Evolutionary conservation across 192 early-diverging fungal species (phyloP).

Genomic region (Dissophora ornata): DNA sequence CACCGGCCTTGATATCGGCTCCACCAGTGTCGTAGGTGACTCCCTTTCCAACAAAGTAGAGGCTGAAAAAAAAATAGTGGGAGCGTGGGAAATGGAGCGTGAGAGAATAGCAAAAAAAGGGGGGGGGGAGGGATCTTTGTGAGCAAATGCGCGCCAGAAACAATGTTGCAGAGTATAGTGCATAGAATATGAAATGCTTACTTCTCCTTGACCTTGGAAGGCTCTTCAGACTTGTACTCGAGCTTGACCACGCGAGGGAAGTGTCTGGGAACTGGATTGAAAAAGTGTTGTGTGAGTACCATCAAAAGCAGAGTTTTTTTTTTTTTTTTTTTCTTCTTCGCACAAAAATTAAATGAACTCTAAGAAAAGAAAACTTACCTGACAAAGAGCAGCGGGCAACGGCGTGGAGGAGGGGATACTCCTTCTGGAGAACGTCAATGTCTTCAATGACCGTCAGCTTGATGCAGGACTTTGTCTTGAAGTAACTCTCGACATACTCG

Average conservation of each 20-base stretch:
- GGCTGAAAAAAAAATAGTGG: slow-evolving; percentile 47
- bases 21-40: slow-evolving; percentile 94
- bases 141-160: too few relatives aligned
- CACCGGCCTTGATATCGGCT: slow-evolving; percentile 85
- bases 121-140: too few relatives aligned
- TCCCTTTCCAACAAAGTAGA: slow-evolving; percentile 91
- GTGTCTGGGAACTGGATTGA: slow-evolving; percentile 66
- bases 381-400: slow-evolving; percentile 77
- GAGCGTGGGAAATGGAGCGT: neutral
- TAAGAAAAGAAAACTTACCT: slow-evolving; percentile 56
- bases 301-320: too few relatives aligned
- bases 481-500: slow-evolving; percentile 73
- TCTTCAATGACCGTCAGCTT: slow-evolving; percentile 75
- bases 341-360: neutral
- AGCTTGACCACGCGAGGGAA: slow-evolving; percentile 72
- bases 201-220: slow-evolving; percentile 81
- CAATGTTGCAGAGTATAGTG: too few relatives aligned
- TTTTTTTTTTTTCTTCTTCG: too few relatives aligned
- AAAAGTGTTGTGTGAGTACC: neutral
- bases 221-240: slow-evolving; percentile 78
- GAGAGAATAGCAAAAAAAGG: neutral
- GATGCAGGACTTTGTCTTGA: slow-evolving; percentile 64
- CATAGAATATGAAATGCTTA: slow-evolving; percentile 22
- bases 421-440: slow-evolving; percentile 73
- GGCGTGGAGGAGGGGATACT: slow-evolving; percentile 87